Base-by-base conservation (phyloP, 2,329 filamentous ascomycete species). In the Aspergillus carbonarius region DNA sequence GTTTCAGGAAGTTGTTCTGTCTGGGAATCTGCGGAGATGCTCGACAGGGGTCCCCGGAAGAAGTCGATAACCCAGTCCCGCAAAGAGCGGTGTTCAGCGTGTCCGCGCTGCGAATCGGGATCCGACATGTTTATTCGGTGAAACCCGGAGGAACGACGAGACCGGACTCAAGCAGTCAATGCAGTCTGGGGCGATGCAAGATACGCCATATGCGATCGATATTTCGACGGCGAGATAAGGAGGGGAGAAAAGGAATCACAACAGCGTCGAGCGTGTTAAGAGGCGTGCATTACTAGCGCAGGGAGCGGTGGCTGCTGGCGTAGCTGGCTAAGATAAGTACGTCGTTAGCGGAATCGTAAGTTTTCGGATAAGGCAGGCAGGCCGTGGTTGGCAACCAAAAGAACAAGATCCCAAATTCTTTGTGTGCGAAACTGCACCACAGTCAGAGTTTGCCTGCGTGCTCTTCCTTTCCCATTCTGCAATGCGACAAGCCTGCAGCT, bases 41-140 rank as follows among this genome's bases (percentile, higher is more conserved):
- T 58, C 23, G 61, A 44, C 34, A 63, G 53, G 18, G 61, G 44
- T 9, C 64, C 59, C 52, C 69, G 69, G 54, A 76, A 72, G 54
- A 72, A 59, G 47, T 72, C 66, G 54, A 69, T 58, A 39, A 75
- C 63, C 25, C 67, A 67, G 49, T 72, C 68, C 55, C 71, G 71
- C 54, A 74, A 60, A 34, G 70, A 71, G 53, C 68, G 69, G 58
- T 56, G 58, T 50, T 48, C 23, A 12, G n/a, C 15, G 27, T 66
- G 60, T 23, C 68, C 68, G 15, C 61, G 49, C 48, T 68, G 61
- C 23, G 61, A 49, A n/a, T 66, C 67, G 30, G 68, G 66, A 23
- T 71, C 68, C 48, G 72, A 62, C 70, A 74, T 72, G 18, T 53
- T 65, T 9, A 42, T 48, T 46, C 44, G 30, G 39, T 39, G 47